phyloP scores from a whole-genome alignment of 495 filamentous ascomycete species.

The Aspergillus nidulans region DNA sequence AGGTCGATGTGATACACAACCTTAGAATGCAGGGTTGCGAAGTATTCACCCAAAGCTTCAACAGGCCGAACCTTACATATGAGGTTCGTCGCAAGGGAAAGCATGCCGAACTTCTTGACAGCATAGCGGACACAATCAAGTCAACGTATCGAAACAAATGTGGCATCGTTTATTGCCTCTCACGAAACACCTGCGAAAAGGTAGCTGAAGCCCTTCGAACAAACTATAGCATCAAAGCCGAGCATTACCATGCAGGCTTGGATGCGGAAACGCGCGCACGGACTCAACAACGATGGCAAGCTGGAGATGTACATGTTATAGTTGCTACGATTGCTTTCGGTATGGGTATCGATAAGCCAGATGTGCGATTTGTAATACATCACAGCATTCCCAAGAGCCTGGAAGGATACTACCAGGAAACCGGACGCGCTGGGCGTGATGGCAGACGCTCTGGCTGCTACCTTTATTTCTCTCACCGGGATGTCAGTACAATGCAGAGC shows the following conservation, averaged over 20 bases:
- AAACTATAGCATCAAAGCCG: conserved; percentile 62
- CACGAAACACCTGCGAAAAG: conserved; percentile 75
- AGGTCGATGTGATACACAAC: conserved; percentile 82
- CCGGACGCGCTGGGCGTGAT: conserved; percentile 89
- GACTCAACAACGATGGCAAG: conserved; percentile 79
- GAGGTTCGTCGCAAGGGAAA: conserved; percentile 63
- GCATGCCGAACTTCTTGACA: conserved; percentile 52
- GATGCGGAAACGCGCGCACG: conserved; percentile 54
- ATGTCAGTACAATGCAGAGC: conserved; percentile 55
- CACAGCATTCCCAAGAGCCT: conserved; percentile 86
- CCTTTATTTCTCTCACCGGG: conserved; percentile 77
- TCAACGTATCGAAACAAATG: conserved; percentile 59
- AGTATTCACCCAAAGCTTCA: conserved; percentile 85
- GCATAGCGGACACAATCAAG: conserved; percentile 69
- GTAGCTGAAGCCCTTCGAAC: conserved; percentile 64
- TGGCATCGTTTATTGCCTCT: conserved; percentile 94
- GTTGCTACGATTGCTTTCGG: conserved; percentile 99
- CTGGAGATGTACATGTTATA: conserved; percentile 73
- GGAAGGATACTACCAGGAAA: conserved; percentile 99
- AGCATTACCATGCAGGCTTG: conserved; percentile 84
- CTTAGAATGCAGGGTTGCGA: conserved; percentile 73
- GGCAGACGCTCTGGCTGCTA: conserved; percentile 84
- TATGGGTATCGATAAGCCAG: conserved; percentile 97
- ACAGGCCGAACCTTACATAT: conserved; percentile 86
- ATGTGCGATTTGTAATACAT: conserved; percentile 95